phyloP scores from a whole-genome alignment of 257 asterid species.

The Echites panduratus region DNA sequence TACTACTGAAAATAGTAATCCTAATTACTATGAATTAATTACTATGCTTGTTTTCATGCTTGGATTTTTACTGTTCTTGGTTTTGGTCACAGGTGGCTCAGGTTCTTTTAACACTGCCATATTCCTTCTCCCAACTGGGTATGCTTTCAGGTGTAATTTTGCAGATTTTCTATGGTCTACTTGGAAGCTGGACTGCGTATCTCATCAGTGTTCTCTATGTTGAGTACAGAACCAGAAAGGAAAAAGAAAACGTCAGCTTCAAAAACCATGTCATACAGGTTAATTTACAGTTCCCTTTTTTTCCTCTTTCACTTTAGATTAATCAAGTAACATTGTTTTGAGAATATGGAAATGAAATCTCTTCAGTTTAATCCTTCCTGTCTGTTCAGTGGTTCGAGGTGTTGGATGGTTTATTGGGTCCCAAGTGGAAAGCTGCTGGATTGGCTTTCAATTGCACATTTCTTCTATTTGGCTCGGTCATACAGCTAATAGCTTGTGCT shows the following conservation, averaged over 20 bases:
- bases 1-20: constrained; percentile 1
- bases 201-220: constrained; percentile 69
- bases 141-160: constrained; percentile 61
- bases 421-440: constrained; percentile 77
- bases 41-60: background rate
- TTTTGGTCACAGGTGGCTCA: constrained; percentile 61
- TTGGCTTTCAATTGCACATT: constrained; percentile 82
- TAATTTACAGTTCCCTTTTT: background rate
- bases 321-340: background rate
- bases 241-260: constrained; percentile 76
- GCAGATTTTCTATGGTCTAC: constrained; percentile 64
- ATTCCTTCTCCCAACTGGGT: constrained; percentile 82
- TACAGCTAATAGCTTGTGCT: constrained; percentile 89
- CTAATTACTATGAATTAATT: background rate
- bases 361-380: background rate
- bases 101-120: constrained; percentile 82
- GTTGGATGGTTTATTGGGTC: constrained; percentile 80
- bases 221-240: constrained; percentile 77
- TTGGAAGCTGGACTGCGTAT: constrained; percentile 92
- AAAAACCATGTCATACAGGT: constrained; percentile 91
- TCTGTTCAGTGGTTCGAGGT: constrained; percentile 78
- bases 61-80: background rate
- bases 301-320: background rate
- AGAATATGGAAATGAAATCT: background rate
- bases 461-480: constrained; percentile 73